Conservation (phyloP, 208 protist species). For the Trypanosoma scelopori region DNA sequence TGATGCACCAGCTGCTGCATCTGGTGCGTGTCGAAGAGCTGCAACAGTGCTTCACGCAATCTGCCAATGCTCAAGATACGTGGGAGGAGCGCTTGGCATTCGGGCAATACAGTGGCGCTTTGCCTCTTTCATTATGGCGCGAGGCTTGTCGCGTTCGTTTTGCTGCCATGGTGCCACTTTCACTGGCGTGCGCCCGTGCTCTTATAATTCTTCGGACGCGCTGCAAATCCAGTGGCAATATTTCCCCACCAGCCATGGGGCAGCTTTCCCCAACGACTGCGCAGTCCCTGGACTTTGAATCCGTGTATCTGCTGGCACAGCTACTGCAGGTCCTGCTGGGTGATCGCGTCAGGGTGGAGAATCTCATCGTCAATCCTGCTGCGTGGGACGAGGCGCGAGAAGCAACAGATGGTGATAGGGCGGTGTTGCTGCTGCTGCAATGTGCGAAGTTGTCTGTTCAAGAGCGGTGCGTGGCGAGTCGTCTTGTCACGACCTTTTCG, state of each 20-base stretch:
- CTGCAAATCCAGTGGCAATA: neutral
- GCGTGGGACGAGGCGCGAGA: conserved; percentile 14
- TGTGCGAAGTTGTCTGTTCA: conserved; percentile 1
- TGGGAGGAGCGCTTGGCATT: conserved; percentile 54
- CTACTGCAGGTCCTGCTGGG: conserved; percentile 6
- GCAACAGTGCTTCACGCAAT: neutral
- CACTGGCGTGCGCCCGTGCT: conserved; percentile 6
- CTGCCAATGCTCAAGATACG: neutral
- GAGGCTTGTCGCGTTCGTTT: conserved; percentile 27
- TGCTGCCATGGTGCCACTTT: neutral
- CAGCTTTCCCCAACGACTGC: neutral
- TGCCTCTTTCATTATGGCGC: conserved; percentile 51
- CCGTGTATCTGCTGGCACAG: conserved; percentile 5
- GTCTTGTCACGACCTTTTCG: conserved; percentile 12
- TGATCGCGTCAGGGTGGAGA: neutral
- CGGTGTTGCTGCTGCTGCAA: neutral
- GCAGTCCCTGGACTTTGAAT: conserved; percentile 15
- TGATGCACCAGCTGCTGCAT: conserved; percentile 32
- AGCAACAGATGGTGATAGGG: neutral
- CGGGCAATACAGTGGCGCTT: conserved; percentile 24
- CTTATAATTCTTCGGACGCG: conserved; percentile 15
- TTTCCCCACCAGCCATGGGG: neutral
- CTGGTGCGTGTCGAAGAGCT: conserved; percentile 26
- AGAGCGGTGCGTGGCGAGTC: neutral
- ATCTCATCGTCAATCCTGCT: conserved; percentile 5